These are phyloP conservation scores for Cryptosporidium sp. DNA, from an alignment of 169 alveolate species.

Conservation along the genomic window DNA sequence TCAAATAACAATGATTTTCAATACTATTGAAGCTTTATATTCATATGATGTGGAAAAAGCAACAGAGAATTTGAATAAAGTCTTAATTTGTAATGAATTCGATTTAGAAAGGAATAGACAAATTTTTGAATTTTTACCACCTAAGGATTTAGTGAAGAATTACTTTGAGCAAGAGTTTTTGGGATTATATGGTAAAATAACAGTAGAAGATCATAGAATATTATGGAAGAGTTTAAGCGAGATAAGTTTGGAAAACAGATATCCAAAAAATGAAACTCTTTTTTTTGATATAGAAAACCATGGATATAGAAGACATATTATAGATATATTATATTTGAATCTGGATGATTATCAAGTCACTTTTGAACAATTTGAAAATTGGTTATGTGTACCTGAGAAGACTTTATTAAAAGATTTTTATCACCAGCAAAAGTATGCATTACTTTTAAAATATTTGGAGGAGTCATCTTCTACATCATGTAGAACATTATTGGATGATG, in stretches of 20 bases:
- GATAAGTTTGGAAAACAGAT: not conserved
- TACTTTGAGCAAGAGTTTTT: constrained; percentile 56
- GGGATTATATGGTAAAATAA: not conserved
- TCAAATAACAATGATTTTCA: constrained; percentile 24
- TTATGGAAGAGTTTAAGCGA: constrained; percentile 26
- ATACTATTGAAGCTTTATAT: not conserved
- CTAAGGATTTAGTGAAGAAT: not conserved
- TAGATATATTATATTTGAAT: constrained; percentile 20
- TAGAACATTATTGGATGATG: not conserved
- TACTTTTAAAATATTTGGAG: constrained; percentile 38
- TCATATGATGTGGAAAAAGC: constrained; percentile 7
- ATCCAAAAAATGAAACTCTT: not conserved
- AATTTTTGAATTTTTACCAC: constrained; percentile 9
- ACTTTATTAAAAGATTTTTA: constrained; percentile 9
- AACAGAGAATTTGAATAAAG: not conserved
- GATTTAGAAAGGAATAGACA: not conserved
- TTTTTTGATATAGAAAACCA: constrained; percentile 35
- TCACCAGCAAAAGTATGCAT: not conserved
- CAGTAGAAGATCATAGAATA: constrained; percentile 29
- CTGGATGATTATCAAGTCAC: constrained; percentile 10
- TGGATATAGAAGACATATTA: constrained; percentile 24
- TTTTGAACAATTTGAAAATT: constrained; percentile 29
- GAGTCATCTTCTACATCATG: not conserved
- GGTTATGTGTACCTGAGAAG: constrained; percentile 41
- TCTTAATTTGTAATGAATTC: not conserved